phyloP scores from a whole-genome alignment of 192 early-diverging fungal species.

The Gryganskiella cystojenkinii region DNA sequence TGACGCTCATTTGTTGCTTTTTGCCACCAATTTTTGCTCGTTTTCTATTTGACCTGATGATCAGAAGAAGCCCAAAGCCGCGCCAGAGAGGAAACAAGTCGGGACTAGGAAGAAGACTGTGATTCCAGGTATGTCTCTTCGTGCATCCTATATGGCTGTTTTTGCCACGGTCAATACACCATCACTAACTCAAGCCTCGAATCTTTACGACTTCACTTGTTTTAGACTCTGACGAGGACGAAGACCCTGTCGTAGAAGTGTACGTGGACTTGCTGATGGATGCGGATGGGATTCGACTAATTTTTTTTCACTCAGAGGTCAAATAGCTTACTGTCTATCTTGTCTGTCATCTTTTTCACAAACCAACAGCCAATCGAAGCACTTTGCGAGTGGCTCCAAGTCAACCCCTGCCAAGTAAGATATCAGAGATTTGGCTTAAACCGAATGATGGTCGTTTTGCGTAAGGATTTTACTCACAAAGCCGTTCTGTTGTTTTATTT shows the following conservation, averaged over 20 bases:
- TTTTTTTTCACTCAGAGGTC: background rate
- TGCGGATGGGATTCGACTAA: background rate
- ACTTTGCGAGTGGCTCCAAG: conserved; percentile 14
- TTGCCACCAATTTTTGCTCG: conserved; percentile 47
- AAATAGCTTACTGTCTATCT: background rate
- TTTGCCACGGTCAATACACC: background rate
- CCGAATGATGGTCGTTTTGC: too few species aligned
- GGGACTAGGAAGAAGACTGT: conserved; percentile 23
- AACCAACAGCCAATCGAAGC: conserved; percentile 25
- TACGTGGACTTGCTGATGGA: conserved; percentile 3
- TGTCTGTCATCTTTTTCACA: background rate
- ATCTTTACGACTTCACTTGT: too few species aligned
- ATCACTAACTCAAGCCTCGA: background rate
- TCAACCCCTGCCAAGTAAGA: conserved; percentile 20
- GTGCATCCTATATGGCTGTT: background rate
- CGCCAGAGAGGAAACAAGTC: conserved; percentile 29
- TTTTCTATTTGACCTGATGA: too few species aligned
- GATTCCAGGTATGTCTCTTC: conserved; percentile 27
- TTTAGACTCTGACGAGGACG: conserved; percentile 42
- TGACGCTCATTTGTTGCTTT: conserved; percentile 19
- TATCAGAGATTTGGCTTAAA: too few species aligned
- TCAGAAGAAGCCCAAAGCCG: conserved; percentile 9
- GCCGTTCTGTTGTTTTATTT: too few species aligned
- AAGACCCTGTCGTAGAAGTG: conserved; percentile 25
- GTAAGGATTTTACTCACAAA: too few species aligned